These are phyloP conservation scores for Neurospora hispaniola DNA, from an alignment of 495 filamentous ascomycete genomes.

Conservation along the genomic window DNA sequence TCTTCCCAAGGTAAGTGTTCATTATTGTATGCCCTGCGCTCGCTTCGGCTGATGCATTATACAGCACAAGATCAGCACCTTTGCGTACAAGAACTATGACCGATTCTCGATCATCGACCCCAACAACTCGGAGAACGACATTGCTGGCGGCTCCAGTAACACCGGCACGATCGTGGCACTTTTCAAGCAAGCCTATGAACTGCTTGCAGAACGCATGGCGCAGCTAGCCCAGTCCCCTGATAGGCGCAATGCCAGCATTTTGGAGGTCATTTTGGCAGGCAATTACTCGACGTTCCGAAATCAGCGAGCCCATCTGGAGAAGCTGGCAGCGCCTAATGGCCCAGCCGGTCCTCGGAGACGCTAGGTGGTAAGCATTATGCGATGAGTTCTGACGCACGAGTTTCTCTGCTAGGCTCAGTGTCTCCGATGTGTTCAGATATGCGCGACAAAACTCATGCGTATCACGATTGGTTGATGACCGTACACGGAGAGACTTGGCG, in stretches of 20 bases:
- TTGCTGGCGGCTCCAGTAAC: slow-evolving; percentile 67
- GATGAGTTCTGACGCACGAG: not conserved
- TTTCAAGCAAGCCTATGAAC: slow-evolving; percentile 53
- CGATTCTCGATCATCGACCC: slow-evolving; percentile 77
- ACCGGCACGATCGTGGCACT: slow-evolving; percentile 46
- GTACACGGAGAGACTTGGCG: not conserved
- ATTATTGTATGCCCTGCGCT: not conserved
- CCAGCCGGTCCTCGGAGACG: not conserved
- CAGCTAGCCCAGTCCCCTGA: slow-evolving; percentile 15
- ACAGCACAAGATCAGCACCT: slow-evolving; percentile 22
- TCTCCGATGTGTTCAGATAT: slow-evolving; percentile 1
- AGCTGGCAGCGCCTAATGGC: slow-evolving; percentile 5
- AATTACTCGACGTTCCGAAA: slow-evolving; percentile 58
- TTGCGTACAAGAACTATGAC: slow-evolving; percentile 39
- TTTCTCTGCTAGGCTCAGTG: not conserved
- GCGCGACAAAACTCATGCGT: not conserved
- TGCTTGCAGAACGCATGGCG: slow-evolving; percentile 48
- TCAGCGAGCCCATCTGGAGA: slow-evolving; percentile 44
- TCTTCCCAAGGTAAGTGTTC: slow-evolving; percentile 56
- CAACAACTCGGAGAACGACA: slow-evolving; percentile 72
- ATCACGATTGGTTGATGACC: not conserved
- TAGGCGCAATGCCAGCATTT: slow-evolving; percentile 41
- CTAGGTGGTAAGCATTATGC: not conserved
- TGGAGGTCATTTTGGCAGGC: slow-evolving; percentile 55
- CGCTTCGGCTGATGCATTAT: slow-evolving; percentile 11